Evolutionary conservation across 371 early-diverging fungal species (phyloP).

Genomic region (Mucor sp.): DNA sequence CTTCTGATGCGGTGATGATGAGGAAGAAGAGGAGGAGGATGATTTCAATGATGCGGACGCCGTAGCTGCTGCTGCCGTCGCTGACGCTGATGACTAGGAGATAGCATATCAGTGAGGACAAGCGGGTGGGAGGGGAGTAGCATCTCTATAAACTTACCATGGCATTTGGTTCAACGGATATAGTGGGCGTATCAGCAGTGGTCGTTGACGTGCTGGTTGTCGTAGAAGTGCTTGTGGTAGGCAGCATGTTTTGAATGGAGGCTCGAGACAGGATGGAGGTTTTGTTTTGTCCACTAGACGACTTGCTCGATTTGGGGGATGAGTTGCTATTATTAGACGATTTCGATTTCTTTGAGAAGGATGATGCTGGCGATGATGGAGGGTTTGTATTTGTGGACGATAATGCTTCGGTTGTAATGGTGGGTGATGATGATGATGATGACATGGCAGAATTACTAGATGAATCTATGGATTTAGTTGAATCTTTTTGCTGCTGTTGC

Average conservation of each 20-base stretch:
- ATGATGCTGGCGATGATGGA: neutral
- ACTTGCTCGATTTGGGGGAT: neutral
- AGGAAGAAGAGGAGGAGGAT: neutral
- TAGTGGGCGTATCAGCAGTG: conserved; percentile 9
- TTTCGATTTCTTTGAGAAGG: conserved; percentile 5
- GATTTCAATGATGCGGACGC: neutral
- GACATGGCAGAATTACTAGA: neutral
- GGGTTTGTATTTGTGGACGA: neutral
- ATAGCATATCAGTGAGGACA: too few relatives aligned
- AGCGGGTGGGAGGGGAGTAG: too few relatives aligned
- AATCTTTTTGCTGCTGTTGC: conserved; percentile 3
- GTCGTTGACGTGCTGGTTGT: neutral
- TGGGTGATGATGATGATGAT: neutral
- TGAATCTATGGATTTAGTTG: neutral
- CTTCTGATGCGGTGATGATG: conserved; percentile 1
- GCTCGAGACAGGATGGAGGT: conserved; percentile 26
- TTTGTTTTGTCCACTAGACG: conserved; percentile 1
- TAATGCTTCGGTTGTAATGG: neutral
- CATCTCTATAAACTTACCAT: neutral
- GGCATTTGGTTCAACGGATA: neutral
- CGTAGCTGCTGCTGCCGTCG: conserved; percentile 10
- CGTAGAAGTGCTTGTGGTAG: conserved; percentile 1
- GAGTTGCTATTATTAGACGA: neutral
- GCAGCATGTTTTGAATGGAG: conserved; percentile 22
- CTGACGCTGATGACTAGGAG: neutral